Evolutionary conservation across 75 land plant species (phyloP).

Genomic region (Gnetum montanum): DNA sequence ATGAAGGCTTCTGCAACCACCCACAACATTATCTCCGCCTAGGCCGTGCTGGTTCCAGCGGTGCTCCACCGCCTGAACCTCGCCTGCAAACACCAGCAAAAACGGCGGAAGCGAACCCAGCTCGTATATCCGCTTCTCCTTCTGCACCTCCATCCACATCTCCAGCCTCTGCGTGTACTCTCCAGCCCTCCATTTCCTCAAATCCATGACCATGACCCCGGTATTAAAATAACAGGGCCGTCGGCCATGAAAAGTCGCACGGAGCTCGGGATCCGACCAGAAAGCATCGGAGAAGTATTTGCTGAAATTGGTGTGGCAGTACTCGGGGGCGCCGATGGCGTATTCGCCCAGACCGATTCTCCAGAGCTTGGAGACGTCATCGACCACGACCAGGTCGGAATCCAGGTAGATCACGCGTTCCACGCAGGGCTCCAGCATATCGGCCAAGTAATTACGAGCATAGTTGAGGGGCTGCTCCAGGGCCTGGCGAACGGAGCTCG

Average conservation of each 20-base stretch:
- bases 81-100: slow-evolving; percentile 63
- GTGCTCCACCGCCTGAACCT: slow-evolving; percentile 47
- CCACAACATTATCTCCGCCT: slow-evolving; percentile 54
- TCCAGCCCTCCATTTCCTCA: slow-evolving; percentile 43
- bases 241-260: slow-evolving; percentile 42
- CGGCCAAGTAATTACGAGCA: slow-evolving; percentile 33
- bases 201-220: slow-evolving; percentile 81
- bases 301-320: slow-evolving; percentile 74
- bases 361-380: slow-evolving; percentile 68
- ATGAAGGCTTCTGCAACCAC: slow-evolving; percentile 47
- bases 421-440: slow-evolving; percentile 31
- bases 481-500: slow-evolving; percentile 23
- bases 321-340: slow-evolving; percentile 70
- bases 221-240: slow-evolving; percentile 79
- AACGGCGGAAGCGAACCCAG: slow-evolving; percentile 78
- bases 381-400: slow-evolving; percentile 76
- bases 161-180: slow-evolving; percentile 41
- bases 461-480: slow-evolving; percentile 46
- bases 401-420: slow-evolving; percentile 52
- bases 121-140: slow-evolving; percentile 68
- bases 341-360: slow-evolving; percentile 25
- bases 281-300: slow-evolving; percentile 66
- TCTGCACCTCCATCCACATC: slow-evolving; percentile 85
- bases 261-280: slow-evolving; percentile 52
- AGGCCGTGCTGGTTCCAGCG: slow-evolving; percentile 69